These are phyloP conservation scores for Microascus cirrosus DNA, from an alignment of 2,329 filamentous ascomycete species.

Conservation along the genomic window DNA sequence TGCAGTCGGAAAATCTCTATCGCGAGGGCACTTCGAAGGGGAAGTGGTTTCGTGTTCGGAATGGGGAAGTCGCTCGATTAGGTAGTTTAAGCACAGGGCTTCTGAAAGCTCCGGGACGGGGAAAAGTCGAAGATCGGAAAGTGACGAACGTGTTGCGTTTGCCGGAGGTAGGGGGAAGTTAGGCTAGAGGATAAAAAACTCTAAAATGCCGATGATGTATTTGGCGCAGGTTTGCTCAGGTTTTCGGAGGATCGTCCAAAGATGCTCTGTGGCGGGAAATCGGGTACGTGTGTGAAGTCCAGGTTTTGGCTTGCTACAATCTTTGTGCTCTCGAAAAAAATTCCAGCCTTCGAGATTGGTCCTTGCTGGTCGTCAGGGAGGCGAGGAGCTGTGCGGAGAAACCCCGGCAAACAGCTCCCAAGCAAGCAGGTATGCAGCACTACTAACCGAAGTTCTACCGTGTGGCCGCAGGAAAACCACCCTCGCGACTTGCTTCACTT, in stretches of 20 bases:
- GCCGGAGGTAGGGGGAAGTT: not conserved
- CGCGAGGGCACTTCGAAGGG: not conserved
- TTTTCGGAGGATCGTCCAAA: not conserved
- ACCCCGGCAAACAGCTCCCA: not conserved
- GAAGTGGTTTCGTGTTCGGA: not conserved
- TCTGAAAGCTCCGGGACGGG: not conserved
- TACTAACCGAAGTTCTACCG: not conserved
- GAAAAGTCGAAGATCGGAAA: not conserved
- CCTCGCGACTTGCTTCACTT: not conserved
- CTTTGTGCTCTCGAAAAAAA: conserved; percentile 5
- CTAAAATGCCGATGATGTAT: not conserved
- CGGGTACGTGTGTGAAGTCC: conserved; percentile 2
- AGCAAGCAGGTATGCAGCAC: not conserved
- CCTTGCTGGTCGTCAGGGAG: not conserved
- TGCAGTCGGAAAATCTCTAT: not conserved
- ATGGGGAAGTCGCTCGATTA: not conserved
- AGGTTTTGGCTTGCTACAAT: conserved; percentile 3
- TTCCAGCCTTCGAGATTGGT: conserved; percentile 1
- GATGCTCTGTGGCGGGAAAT: not conserved
- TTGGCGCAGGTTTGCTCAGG: not conserved
- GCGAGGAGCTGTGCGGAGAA: conserved; percentile 1
- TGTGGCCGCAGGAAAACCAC: not conserved
- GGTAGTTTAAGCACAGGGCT: not conserved
- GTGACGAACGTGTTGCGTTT: not conserved
- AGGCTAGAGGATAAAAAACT: not conserved